phyloP scores from a whole-genome alignment of 768 basidiomycete species.

The Boletus edulis region DNA sequence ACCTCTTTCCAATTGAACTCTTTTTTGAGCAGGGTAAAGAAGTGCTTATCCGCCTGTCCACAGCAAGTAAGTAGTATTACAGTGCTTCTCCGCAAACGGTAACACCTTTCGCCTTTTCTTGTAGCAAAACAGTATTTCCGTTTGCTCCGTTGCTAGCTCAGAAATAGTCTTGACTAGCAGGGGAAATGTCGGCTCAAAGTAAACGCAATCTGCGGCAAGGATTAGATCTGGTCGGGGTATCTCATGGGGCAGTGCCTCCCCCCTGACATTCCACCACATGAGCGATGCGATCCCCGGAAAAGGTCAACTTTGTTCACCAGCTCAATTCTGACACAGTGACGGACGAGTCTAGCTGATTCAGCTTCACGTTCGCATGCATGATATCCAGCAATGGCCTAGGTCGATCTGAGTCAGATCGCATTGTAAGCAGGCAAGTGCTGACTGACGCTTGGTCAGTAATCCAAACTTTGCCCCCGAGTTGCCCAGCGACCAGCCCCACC shows the following conservation, averaged over 20 bases:
- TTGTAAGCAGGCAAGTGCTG: conserved; percentile 1
- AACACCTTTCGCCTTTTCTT: conserved; percentile 87
- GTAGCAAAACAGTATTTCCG: conserved; percentile 87
- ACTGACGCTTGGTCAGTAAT: conserved; percentile 93
- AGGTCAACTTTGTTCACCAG: conserved; percentile 53
- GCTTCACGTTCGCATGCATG: conserved; percentile 69
- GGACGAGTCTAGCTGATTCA: conserved; percentile 56
- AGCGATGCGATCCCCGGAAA: not conserved
- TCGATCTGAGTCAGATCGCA: conserved; percentile 11
- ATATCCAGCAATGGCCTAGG: conserved; percentile 71
- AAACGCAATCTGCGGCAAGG: conserved; percentile 92
- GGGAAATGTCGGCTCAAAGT: conserved; percentile 92
- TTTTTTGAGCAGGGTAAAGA: conserved; percentile 78
- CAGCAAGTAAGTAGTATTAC: conserved; percentile 3
- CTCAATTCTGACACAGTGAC: conserved; percentile 72
- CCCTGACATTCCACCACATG: conserved; percentile 48
- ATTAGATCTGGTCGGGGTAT: conserved; percentile 63
- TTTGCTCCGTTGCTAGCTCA: conserved; percentile 52
- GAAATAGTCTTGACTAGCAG: conserved; percentile 78
- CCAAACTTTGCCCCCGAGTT: conserved; percentile 65
- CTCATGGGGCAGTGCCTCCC: conserved; percentile 47
- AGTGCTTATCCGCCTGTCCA: conserved; percentile 79
- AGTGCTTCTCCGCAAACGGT: not conserved
- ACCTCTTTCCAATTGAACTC: conserved; percentile 73
- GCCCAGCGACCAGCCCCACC: conserved; percentile 81